Conservation (phyloP, 441 rosid genomes). For the Macaranga tanarius region DNA sequence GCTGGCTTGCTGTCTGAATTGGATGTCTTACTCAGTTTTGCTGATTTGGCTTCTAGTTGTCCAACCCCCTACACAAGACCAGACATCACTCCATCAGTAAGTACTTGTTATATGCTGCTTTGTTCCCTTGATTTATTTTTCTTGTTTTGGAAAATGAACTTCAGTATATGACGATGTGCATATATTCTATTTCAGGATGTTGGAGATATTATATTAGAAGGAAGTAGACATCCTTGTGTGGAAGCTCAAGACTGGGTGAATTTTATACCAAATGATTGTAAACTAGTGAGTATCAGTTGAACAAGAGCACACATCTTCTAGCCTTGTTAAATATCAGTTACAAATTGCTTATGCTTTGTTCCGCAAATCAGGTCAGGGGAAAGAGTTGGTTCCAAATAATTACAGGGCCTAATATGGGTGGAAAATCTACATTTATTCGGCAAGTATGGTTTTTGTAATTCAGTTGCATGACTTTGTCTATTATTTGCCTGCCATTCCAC, state of each 20-base stretch:
- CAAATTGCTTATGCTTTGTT: slow-evolving; percentile 26
- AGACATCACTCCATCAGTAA: slow-evolving; percentile 72
- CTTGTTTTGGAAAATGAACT: slow-evolving; percentile 18
- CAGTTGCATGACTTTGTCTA: slow-evolving; percentile 12
- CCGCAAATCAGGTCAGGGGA: slow-evolving; percentile 64
- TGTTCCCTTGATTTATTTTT: slow-evolving; percentile 16
- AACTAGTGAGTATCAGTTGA: slow-evolving; percentile 62
- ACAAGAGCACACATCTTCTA: slow-evolving; percentile 17
- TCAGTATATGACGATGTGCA: slow-evolving; percentile 14
- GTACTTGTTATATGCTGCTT: slow-evolving; percentile 19
- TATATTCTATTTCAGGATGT: slow-evolving; percentile 52
- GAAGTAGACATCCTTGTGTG: slow-evolving; percentile 97
- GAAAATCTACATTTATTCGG: slow-evolving; percentile 96
- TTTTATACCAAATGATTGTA: slow-evolving; percentile 97
- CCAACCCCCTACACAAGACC: slow-evolving; percentile 97
- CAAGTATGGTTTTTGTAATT: slow-evolving; percentile 52
- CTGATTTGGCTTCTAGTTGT: slow-evolving; percentile 90
- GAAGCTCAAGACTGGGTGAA: slow-evolving; percentile 99
- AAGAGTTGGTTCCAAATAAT: slow-evolving; percentile 98
- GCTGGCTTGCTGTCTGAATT: slow-evolving; percentile 79
- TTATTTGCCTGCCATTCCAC: background rate
- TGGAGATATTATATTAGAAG: slow-evolving; percentile 86
- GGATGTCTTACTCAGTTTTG: slow-evolving; percentile 96
- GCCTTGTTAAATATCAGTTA: slow-evolving; percentile 28
- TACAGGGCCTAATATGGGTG: slow-evolving; percentile 99